Conservation (phyloP, 306 rosid species). For the peach (Prunus persica) region Prunus_persica_NCBIv2 NC_034014.1:3526501-3527000, state of each 20-base stretch:
- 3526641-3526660: conserved; percentile 29
- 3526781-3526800: neutral
- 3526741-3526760: conserved; percentile 38
- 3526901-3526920: neutral
- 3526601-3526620: neutral
- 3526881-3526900: neutral
- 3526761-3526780: conserved; percentile 5
- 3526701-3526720: conserved; percentile 26
- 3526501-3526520: conserved; percentile 33
- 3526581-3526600: conserved; percentile 41
- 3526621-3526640: neutral
- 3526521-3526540: conserved; percentile 39
- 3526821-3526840: conserved; percentile 1
- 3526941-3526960: too few relatives aligned
- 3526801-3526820: too few relatives aligned
- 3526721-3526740: conserved; percentile 43
- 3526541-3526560: conserved; percentile 38
- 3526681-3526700: conserved; percentile 28
- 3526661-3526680: conserved; percentile 47
- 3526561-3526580: conserved; percentile 41
- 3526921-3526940: neutral
- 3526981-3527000: too few relatives aligned
- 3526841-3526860: too few relatives aligned
- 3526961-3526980: too few relatives aligned
- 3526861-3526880: neutral